Conservation (phyloP, 371 early-diverging fungal genomes). For the Modicella reniformis region DNA sequence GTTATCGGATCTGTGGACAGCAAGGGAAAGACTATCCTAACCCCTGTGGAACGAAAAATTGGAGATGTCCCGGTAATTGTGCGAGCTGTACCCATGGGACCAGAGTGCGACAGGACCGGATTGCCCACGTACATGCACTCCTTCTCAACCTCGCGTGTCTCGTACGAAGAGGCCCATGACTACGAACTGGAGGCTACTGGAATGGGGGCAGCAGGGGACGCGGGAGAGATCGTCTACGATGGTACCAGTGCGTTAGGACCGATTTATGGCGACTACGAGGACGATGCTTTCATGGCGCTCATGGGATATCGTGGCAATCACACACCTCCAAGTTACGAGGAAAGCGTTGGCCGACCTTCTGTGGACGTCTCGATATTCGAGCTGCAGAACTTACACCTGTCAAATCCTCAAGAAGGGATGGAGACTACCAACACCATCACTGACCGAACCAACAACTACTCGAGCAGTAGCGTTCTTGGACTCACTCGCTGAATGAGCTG, state of each 20-base stretch:
- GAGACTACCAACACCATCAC: no score
- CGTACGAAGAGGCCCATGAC: slow-evolving; percentile 48
- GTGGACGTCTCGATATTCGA: slow-evolving; percentile 37
- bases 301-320: slow-evolving; percentile 45
- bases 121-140: slow-evolving; percentile 47
- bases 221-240: slow-evolving; percentile 5
- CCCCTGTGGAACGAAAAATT: slow-evolving; percentile 35
- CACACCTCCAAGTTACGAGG: slow-evolving; percentile 54
- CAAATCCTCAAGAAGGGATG: background rate
- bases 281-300: slow-evolving; percentile 52
- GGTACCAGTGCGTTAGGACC: slow-evolving; percentile 18
- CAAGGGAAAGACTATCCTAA: slow-evolving; percentile 32
- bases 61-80: slow-evolving; percentile 47
- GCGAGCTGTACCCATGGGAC: slow-evolving; percentile 30
- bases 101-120: slow-evolving; percentile 46
- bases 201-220: background rate
- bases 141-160: slow-evolving; percentile 50
- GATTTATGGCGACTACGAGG: slow-evolving; percentile 49
- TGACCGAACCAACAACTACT: no score
- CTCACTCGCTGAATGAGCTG: slow-evolving; percentile 26
- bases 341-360: slow-evolving; percentile 38
- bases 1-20: slow-evolving; percentile 42
- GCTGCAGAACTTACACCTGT: slow-evolving; percentile 17
- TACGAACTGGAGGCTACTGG: slow-evolving; percentile 43
- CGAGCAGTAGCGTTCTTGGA: slow-evolving; percentile 3